Evolutionary conservation across 768 basidiomycete species (phyloP), one percentile per base, ranked within the genome.

Genomic region (Tricholoma flavovirens): DNA sequence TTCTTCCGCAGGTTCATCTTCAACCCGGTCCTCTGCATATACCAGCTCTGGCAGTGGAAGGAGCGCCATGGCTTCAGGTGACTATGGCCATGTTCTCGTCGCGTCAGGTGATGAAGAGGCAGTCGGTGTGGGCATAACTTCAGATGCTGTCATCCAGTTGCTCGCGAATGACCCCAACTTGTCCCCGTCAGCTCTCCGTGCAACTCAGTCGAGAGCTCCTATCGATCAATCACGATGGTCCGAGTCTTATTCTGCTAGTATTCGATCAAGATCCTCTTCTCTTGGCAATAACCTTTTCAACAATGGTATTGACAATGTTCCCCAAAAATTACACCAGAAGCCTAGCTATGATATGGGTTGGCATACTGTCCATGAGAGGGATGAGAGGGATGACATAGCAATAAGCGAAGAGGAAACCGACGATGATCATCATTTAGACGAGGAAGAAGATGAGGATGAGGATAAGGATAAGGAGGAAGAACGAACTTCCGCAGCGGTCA

Each of bases 281-380:
- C 70, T 84, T 49, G 82, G 77, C 17, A 77, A 81, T 64, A 75
- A 63, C 61, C 72, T 71, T 51, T 35, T 58, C 59, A 66, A 65
- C 53, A 66, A 69, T 63, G 63, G 75, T 50, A 75, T 77, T 35
- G 82, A 84, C 55, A 65, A 61, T 59, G 58, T 66, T 60, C 60
- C 73, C 12, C 78, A 80, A 5, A 75, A 72, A 22, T 72, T 85
- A 43, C 77, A 79, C 17, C 80, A 83, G 61, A 84, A 86, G 63
- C 81, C 83, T n/a, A 87, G 86, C 66, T 88, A 85, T 66, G 89
- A 91, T 65, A 75, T 84, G 69, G 81, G 77, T 45, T 91, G 89
- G 89, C 84, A 84, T 64, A 69, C 80, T 1, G 82, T 87, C 52
- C 73, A 86, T 69, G 81, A 81, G 58, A 79, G 78, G 9, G 81